phyloP scores from a whole-genome alignment of 805 yeast genomes.

The Kuraishia ogatae region DNA sequence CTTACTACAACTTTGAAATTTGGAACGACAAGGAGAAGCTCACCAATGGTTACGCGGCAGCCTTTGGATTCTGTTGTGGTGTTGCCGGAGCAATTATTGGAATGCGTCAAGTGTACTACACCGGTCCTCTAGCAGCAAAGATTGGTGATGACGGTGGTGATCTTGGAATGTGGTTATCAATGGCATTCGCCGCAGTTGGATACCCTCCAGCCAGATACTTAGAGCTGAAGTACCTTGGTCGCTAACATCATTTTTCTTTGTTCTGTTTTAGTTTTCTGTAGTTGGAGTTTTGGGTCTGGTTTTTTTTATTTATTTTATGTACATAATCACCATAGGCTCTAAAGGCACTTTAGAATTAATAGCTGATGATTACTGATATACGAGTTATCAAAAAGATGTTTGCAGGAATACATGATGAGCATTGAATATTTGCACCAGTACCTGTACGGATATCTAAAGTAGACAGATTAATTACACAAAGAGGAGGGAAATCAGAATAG shows the following conservation, averaged over 20 bases:
- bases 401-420: too few relatives aligned
- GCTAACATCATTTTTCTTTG: slow-evolving; percentile 24
- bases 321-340: background rate
- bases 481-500: background rate
- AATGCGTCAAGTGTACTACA: slow-evolving; percentile 81
- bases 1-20: slow-evolving; percentile 59
- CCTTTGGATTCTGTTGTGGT: slow-evolving; percentile 57
- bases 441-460: too few relatives aligned
- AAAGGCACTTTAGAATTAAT: background rate
- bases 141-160: slow-evolving; percentile 72
- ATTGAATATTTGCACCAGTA: too few relatives aligned
- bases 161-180: slow-evolving; percentile 70
- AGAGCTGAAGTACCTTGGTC: slow-evolving; percentile 52
- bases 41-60: slow-evolving; percentile 68
- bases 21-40: slow-evolving; percentile 60
- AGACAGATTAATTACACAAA: background rate
- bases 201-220: slow-evolving; percentile 60
- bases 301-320: background rate
- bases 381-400: too few relatives aligned
- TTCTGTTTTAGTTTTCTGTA: background rate
- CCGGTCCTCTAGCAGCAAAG: slow-evolving; percentile 61
- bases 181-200: slow-evolving; percentile 57
- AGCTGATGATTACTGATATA: too few relatives aligned
- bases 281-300: background rate
- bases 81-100: slow-evolving; percentile 80